phyloP scores from a whole-genome alignment of 257 asterid species.

The Parsonsia alboflavescens region DNA sequence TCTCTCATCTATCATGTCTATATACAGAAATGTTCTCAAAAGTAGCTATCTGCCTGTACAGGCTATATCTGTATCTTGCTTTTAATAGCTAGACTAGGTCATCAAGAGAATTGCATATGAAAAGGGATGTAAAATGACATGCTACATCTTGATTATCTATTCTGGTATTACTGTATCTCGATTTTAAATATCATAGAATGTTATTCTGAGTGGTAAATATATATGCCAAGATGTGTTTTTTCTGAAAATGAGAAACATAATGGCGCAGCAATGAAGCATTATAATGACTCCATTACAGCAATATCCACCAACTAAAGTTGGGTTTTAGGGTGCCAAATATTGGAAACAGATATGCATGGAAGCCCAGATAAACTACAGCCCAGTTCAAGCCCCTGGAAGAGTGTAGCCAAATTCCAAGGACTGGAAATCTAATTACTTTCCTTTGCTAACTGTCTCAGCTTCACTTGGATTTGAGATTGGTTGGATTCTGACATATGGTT shows the following conservation, averaged over 20 bases:
- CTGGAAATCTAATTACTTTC: slow-evolving; percentile 28
- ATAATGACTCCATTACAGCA: not conserved
- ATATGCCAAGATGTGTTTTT: too few species aligned
- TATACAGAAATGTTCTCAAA: not conserved
- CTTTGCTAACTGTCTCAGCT: slow-evolving; percentile 18
- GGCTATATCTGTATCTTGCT: not conserved
- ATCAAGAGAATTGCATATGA: not conserved
- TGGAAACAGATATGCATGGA: not conserved
- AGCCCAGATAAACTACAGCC: not conserved
- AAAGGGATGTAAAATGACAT: not conserved
- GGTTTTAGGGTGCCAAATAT: not conserved
- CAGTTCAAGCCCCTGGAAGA: not conserved
- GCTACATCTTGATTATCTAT: not conserved
- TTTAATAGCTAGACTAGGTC: not conserved
- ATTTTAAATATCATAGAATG: not conserved
- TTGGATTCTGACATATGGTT: slow-evolving; percentile 81
- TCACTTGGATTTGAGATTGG: slow-evolving; percentile 49
- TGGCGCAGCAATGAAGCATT: not conserved
- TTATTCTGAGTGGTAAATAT: too few species aligned
- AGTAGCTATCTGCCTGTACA: not conserved
- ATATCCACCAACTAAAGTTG: not conserved
- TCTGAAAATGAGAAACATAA: too few species aligned
- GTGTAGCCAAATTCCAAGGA: not conserved
- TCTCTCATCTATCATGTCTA: too few species aligned
- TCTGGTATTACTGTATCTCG: not conserved